These are phyloP conservation scores for Musa troglodytarum DNA, from an alignment of 176 grass and related monocot species.

Conservation along the genomic window DNA sequence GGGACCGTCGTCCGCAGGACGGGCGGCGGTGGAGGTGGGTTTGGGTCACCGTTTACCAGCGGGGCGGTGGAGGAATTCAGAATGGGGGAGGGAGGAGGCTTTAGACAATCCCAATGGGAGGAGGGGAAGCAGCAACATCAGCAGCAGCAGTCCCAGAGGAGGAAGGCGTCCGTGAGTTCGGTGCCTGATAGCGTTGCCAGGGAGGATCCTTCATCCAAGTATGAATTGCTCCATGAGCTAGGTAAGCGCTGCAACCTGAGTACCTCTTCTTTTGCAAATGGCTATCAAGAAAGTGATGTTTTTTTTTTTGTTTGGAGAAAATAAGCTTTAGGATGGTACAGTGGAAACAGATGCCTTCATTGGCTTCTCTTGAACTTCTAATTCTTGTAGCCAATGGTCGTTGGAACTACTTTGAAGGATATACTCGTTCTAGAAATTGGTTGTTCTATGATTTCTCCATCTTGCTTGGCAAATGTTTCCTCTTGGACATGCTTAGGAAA, in stretches of 20 bases:
- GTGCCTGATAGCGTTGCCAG: slow-evolving; percentile 63
- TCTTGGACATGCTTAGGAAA: not conserved
- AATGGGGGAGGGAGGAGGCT: slow-evolving; percentile 34
- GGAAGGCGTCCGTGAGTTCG: slow-evolving; percentile 73
- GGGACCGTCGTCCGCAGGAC: slow-evolving; percentile 33
- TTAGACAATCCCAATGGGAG: slow-evolving; percentile 17
- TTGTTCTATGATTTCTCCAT: not conserved
- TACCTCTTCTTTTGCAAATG: not conserved
- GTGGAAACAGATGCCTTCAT: not conserved
- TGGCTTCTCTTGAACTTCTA: not conserved
- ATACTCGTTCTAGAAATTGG: not conserved
- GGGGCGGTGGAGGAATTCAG: slow-evolving; percentile 27
- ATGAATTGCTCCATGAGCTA: slow-evolving; percentile 94
- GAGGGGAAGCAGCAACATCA: slow-evolving; percentile 33
- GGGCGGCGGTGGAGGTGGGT: slow-evolving; percentile 34
- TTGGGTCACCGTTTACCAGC: slow-evolving; percentile 70
- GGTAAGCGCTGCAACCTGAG: slow-evolving; percentile 41
- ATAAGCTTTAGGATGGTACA: not conserved
- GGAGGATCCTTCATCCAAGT: slow-evolving; percentile 92
- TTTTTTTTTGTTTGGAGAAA: not conserved
- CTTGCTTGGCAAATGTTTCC: not conserved
- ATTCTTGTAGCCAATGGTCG: not conserved
- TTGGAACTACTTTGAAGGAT: not conserved
- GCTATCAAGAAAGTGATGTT: not conserved
- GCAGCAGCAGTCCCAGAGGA: slow-evolving; percentile 40